phyloP scores from a whole-genome alignment of 768 basidiomycete species.

The Lyophyllum semitale region DNA sequence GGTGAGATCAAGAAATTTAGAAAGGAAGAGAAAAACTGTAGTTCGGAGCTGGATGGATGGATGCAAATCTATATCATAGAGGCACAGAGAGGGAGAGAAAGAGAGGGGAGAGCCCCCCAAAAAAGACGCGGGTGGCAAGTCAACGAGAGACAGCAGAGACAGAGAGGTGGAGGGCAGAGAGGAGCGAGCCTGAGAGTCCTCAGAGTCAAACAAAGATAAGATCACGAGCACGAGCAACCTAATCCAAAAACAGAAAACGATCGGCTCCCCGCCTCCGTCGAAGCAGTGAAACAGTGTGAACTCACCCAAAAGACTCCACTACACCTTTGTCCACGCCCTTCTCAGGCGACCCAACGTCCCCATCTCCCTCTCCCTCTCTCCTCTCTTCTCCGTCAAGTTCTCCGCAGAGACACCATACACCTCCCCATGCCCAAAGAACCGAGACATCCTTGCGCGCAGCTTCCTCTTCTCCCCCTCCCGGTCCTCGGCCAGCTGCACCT shows the following conservation, averaged over 20 bases:
- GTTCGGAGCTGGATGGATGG: neutral
- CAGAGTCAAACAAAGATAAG: too few species aligned
- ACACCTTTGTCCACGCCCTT: neutral
- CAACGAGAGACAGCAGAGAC: neutral
- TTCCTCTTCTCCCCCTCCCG: neutral
- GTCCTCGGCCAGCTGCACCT: neutral
- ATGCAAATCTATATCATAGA: neutral
- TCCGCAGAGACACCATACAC: too few species aligned
- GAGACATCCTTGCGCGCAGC: too few species aligned
- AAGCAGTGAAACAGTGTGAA: too few species aligned
- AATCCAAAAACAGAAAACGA: too few species aligned
- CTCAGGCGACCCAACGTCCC: neutral
- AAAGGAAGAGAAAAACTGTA: neutral
- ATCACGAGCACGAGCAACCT: too few species aligned
- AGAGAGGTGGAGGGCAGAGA: neutral
- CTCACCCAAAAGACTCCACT: neutral
- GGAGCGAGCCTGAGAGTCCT: neutral
- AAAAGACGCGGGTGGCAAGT: neutral
- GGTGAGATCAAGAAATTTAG: neutral
- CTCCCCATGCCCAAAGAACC: too few species aligned
- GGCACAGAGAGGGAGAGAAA: neutral
- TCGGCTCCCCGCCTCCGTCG: too few species aligned
- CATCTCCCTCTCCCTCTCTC: neutral
- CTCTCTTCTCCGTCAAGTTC: neutral
- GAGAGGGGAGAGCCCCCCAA: neutral